These are phyloP conservation scores for Globisporangium lucens DNA, from an alignment of 352 stramenopile genomes.

Conservation along the genomic window DNA sequence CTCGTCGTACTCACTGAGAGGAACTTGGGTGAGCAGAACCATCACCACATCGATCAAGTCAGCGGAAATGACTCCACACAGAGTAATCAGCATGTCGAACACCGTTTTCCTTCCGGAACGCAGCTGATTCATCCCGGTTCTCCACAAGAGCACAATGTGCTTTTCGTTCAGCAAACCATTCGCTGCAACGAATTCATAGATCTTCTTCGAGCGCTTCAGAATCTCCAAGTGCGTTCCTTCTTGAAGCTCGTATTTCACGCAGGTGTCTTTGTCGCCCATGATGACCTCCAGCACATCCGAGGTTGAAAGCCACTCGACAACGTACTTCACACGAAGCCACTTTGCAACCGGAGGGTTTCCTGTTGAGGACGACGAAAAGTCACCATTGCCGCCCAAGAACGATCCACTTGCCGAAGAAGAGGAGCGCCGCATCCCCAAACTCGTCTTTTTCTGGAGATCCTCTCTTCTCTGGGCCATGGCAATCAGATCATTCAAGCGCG, in stretches of 20 bases:
- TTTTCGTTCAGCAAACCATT: conserved; percentile 56
- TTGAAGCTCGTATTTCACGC: conserved; percentile 65
- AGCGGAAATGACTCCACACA: conserved; percentile 62
- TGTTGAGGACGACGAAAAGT: conserved; percentile 23
- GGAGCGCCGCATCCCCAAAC: conserved; percentile 41
- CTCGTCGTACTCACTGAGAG: conserved; percentile 69
- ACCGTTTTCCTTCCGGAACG: conserved; percentile 65
- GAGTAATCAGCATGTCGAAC: conserved; percentile 67
- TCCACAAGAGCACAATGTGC: conserved; percentile 77
- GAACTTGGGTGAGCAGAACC: conserved; percentile 71
- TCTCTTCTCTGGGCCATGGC: conserved; percentile 71
- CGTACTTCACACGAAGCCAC: conserved; percentile 70
- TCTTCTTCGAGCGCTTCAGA: conserved; percentile 65
- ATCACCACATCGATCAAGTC: conserved; percentile 79
- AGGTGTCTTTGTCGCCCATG: conserved; percentile 62
- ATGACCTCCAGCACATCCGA: conserved; percentile 83
- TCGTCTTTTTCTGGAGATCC: conserved; percentile 58
- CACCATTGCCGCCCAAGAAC: conserved; percentile 13
- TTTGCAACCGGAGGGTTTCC: conserved; percentile 39
- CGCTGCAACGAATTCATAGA: conserved; percentile 67
- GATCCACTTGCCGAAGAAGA: conserved; percentile 24
- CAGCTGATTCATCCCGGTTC: conserved; percentile 62
- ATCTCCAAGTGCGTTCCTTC: conserved; percentile 82
- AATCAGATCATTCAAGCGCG: conserved; percentile 74
- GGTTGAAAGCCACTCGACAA: conserved; percentile 76